phyloP scores from a whole-genome alignment of 208 protist species.

The Trichomonas tenax region DNA sequence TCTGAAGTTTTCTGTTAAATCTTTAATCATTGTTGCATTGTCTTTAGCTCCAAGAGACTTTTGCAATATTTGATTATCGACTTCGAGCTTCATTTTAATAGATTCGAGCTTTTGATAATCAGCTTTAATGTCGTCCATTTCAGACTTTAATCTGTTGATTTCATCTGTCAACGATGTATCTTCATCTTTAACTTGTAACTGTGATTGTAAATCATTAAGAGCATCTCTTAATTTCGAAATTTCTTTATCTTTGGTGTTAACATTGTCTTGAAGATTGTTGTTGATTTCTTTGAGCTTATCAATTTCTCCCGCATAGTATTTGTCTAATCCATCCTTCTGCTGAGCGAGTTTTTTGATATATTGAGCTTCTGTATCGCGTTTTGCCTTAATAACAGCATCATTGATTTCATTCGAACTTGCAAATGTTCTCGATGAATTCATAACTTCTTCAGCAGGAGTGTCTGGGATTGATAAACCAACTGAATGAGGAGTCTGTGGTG shows the following conservation, averaged over 20 bases:
- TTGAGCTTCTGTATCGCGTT: neutral
- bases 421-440: too few species aligned
- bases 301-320: neutral
- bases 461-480: neutral
- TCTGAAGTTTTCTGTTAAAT: too few species aligned
- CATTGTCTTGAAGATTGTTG: neutral
- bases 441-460: neutral
- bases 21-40: too few species aligned
- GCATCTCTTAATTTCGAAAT: neutral
- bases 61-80: too few species aligned
- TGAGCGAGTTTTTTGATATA: neutral
- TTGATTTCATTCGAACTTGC: neutral
- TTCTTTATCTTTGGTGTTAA: neutral
- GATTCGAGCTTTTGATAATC: neutral
- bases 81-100: neutral
- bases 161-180: neutral
- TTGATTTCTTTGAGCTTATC: neutral
- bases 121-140: neutral
- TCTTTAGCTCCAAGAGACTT: too few species aligned
- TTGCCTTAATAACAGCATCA: neutral
- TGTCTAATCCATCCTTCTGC: too few species aligned
- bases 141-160: neutral
- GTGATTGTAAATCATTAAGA: neutral
- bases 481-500: neutral
- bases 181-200: neutral